These are phyloP conservation scores for Santalum album DNA, from an alignment of 164 flowering plant genomes.

Conservation along the genomic window DNA sequence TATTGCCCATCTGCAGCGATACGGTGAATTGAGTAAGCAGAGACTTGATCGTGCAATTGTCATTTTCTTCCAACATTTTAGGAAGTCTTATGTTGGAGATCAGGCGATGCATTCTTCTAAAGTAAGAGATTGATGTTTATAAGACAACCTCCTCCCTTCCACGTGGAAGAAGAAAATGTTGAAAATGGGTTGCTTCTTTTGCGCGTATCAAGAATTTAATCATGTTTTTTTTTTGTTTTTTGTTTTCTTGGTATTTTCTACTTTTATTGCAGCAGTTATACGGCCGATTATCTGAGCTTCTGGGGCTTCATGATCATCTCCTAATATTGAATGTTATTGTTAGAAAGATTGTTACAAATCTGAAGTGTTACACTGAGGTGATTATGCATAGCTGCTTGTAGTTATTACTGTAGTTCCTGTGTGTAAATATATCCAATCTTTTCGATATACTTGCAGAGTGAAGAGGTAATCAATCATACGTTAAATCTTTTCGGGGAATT, in stretches of 20 bases:
- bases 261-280: slow-evolving; percentile 89
- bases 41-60: slow-evolving; percentile 96
- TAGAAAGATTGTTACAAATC: slow-evolving; percentile 92
- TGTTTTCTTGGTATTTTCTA: slow-evolving; percentile 13
- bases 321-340: slow-evolving; percentile 76
- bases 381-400: slow-evolving; percentile 2
- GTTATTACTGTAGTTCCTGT: slow-evolving; percentile 2
- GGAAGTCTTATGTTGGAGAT: slow-evolving; percentile 96
- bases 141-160: no score
- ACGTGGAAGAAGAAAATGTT: no score
- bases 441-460: slow-evolving; percentile 48
- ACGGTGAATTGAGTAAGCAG: slow-evolving; percentile 87
- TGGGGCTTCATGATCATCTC: slow-evolving; percentile 91
- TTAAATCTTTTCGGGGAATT: slow-evolving; percentile 84
- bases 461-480: slow-evolving; percentile 90
- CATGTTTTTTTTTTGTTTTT: background rate
- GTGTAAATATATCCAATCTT: background rate
- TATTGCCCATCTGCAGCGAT: slow-evolving; percentile 44
- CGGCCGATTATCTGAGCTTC: slow-evolving; percentile 89
- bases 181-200: background rate
- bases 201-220: background rate
- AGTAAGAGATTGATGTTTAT: slow-evolving; percentile 31
- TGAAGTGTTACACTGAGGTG: slow-evolving; percentile 90
- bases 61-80: slow-evolving; percentile 84
- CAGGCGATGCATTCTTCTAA: slow-evolving; percentile 96